Base-by-base conservation (phyloP, 2,329 filamentous ascomycete species). In the Dactylellina parvicollis region DNA sequence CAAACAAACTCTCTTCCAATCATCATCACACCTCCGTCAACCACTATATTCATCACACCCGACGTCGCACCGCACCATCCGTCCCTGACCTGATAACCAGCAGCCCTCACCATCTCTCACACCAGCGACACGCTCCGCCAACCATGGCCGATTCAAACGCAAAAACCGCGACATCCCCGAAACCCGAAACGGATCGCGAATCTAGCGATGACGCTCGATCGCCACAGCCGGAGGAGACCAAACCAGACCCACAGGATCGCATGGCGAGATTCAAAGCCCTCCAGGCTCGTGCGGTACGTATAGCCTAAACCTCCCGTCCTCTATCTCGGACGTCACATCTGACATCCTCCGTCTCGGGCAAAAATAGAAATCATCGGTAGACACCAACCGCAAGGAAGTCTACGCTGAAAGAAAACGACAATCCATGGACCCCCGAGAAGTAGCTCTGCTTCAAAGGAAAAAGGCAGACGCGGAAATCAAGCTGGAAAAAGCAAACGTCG, bases 391-490 rank as follows among this genome's bases (percentile, higher is more conserved):
- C 75, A 90, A 92, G 80, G 93, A 93, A 80, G 92, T 92, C 5
- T 90, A 90, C 28, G 88, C 88, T 52, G 93, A 96, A 82, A 90
- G 91, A 14, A 90, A 93, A 79, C 89, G 92, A 42, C 84, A 92
- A 55, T 86, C 90, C 2, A 88, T 89, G 24, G 92, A 96, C 79
- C 91, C 92, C 3, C 86, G 86, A 2, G 86, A 94, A 74, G 86
- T 97, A 52, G 88, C 88, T 0, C 86, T 91, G 0, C 83, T 98
- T n/a, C 88, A 90, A 75, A 90, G 93, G 75, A 92, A 92, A 79
- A 91, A 92, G 78, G 93, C 92, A 62, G 89, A 95, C 76, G 94
- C 95, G 18, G 89, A 90, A 4, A 92, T 97, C 80, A 99, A 98
- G 79, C 87, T 99, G 0, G 86, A 97, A 44, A 96, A 96, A 83